These are phyloP conservation scores for Pterula multifida DNA, from an alignment of 1,284 basidiomycete species.

Conservation along the genomic window DNA sequence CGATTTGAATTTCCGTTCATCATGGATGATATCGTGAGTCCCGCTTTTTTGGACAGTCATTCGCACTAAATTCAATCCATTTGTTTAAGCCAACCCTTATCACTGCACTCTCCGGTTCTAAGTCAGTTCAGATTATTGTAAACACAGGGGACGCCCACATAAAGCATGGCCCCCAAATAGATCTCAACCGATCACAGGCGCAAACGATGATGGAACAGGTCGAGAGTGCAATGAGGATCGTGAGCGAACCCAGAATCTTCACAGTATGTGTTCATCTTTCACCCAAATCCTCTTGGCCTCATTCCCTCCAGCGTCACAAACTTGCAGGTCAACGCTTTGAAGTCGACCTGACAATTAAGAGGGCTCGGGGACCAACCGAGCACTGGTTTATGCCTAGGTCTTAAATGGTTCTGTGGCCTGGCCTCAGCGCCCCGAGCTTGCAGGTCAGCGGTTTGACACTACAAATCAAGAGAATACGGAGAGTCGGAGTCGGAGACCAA, in stretches of 20 bases:
- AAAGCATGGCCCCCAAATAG: constrained; percentile 27
- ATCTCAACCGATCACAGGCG: constrained; percentile 30
- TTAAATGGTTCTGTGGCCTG: neutral
- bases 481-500: neutral
- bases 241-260: constrained; percentile 46
- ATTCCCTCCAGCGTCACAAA: neutral
- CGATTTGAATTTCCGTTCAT: constrained; percentile 38
- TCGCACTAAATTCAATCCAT: no score
- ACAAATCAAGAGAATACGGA: no score
- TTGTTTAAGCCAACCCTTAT: no score
- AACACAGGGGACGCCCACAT: constrained; percentile 34
- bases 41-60: no score
- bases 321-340: constrained; percentile 2
- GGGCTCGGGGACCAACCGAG: neutral
- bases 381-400: constrained; percentile 4
- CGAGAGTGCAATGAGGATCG: constrained; percentile 30
- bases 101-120: no score
- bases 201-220: constrained; percentile 29
- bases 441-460: constrained; percentile 1
- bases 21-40: constrained; percentile 37
- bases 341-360: neutral
- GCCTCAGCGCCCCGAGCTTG: constrained; percentile 1
- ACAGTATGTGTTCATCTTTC: constrained; percentile 26
- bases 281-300: neutral
- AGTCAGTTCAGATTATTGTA: constrained; percentile 18